Base-by-base conservation (phyloP, 495 filamentous ascomycete species). In the Cryomyces antarcticus region DNA sequence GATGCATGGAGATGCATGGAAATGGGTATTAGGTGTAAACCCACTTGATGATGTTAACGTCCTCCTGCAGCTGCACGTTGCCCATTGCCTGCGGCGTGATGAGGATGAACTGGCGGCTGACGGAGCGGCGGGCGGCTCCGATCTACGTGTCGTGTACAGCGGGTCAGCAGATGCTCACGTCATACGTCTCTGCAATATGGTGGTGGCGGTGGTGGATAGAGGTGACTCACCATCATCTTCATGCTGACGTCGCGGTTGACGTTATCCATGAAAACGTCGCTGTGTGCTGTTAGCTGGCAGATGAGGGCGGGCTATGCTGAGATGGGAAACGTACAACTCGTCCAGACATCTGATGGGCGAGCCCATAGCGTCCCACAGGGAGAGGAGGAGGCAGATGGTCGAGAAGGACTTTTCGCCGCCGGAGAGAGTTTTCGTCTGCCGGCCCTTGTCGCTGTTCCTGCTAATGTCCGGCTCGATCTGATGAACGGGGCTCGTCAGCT, bases 361-460 rank as follows among this genome's bases (percentile, higher is more conserved):
- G 5, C 87, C 87, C 88, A 99, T 96, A 35, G 89, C 92, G 55
- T 96, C 89, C 89, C 89, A 97, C 17, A 97, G 76, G 13, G 82
- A 71, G 29, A 99, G 67, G 34, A 99, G 63, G 42, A 99, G 67
- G 57, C 89, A 99, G 44, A 95, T 88, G 9, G 86, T 89, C 1
- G 87, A 92, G 62, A 96, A 99, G 0, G 85, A 94, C 56, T 95
- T 96, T 60, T 99, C 89, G 34, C 89, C 89, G 38, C 89, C 89
- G 5, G 83, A 93, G 6, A 99, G 66, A 4, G 88, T 94, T 62
- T 82, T 93, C 37, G 89, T 84, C 49, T 78, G 77, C 30, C 88
- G 73, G 17, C 79, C 88, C 30, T 66, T 63, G 39, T 68, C 73
- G 44, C 62, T 66, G 49, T 68, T 73, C 39, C 59, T 64, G 7